These are phyloP conservation scores for Bryoglossum gracile DNA, from an alignment of 495 filamentous ascomycete species.

Conservation along the genomic window DNA sequence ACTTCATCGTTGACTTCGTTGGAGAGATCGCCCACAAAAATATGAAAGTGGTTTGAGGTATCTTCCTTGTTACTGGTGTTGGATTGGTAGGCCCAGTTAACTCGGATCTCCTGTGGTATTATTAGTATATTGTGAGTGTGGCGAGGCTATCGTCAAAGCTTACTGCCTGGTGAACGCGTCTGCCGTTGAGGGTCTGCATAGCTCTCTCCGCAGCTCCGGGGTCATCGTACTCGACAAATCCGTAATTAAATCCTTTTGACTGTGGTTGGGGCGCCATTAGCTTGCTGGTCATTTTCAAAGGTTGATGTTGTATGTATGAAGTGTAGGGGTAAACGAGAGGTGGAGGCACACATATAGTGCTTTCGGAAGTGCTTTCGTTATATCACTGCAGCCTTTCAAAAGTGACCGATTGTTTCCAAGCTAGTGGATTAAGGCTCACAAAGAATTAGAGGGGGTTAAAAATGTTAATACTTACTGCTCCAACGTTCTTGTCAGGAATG, in stretches of 20 bases:
- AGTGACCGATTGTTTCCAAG: no score
- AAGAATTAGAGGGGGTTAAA: constrained; percentile 19
- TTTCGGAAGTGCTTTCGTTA: no score
- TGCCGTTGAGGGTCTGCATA: constrained; percentile 93
- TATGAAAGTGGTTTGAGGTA: constrained; percentile 97
- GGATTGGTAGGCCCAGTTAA: constrained; percentile 99
- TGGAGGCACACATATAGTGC: no score
- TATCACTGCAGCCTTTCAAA: no score
- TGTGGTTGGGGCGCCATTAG: constrained; percentile 37
- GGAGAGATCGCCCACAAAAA: constrained; percentile 96
- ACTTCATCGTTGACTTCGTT: constrained; percentile 99
- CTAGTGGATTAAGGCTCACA: no score
- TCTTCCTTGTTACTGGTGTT: constrained; percentile 95
- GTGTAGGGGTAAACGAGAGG: no score
- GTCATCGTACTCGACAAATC: constrained; percentile 98
- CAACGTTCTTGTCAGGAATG: constrained; percentile 96
- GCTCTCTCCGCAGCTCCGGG: constrained; percentile 92
- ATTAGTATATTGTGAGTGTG: constrained; percentile 9
- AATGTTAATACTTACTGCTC: constrained; percentile 41
- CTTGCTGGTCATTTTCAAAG: constrained; percentile 5
- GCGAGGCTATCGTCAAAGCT: constrained; percentile 27
- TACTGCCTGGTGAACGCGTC: constrained; percentile 91
- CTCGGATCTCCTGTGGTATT: constrained; percentile 79
- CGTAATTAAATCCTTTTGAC: constrained; percentile 97
- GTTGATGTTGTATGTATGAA: neutral